A percentile compares a stretch with the other conserved stretches of the same genome.
These are phyloP conservation scores for Stemphylium lycopersici DNA, from an alignment of 2,329 filamentous ascomycete genomes.

Conservation along the genomic window DNA sequence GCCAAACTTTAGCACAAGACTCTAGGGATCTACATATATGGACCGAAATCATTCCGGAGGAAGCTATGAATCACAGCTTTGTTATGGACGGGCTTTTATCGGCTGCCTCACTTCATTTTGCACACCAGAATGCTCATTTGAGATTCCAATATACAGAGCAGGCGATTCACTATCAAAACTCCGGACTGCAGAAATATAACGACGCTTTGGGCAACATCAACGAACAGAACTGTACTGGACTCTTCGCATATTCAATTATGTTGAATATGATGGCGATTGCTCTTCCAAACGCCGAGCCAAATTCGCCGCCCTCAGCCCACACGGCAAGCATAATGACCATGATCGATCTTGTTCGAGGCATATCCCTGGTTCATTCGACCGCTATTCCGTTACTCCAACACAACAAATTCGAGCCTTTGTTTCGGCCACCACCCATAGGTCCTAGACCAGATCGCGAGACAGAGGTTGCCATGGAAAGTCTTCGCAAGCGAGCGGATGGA, in stretches of 20 bases:
- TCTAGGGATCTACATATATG: neutral
- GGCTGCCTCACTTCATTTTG: conserved; percentile 12
- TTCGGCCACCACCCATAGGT: neutral
- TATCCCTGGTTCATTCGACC: neutral
- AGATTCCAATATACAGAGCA: conserved; percentile 5
- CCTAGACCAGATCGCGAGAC: neutral
- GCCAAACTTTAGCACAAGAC: neutral
- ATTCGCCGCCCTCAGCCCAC: neutral
- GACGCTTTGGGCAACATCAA: conserved; percentile 1
- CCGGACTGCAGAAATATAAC: conserved; percentile 3
- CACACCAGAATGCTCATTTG: conserved; percentile 2
- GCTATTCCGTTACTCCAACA: neutral
- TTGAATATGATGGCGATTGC: conserved; percentile 4
- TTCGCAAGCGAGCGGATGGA: neutral
- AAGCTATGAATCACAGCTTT: conserved; percentile 8
- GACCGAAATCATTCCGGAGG: conserved; percentile 7
- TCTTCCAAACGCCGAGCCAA: neutral
- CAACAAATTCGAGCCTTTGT: neutral
- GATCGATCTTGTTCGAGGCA: neutral
- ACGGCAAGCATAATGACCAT: neutral
- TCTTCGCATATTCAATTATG: conserved; percentile 9
- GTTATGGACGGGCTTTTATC: conserved; percentile 14
- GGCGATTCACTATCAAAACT: conserved; percentile 1
- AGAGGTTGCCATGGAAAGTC: neutral
- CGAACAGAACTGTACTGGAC: conserved; percentile 3